Evolutionary conservation across 1,139 yeast species (phyloP).

Genomic region (Suhomyces wounanorum): DNA sequence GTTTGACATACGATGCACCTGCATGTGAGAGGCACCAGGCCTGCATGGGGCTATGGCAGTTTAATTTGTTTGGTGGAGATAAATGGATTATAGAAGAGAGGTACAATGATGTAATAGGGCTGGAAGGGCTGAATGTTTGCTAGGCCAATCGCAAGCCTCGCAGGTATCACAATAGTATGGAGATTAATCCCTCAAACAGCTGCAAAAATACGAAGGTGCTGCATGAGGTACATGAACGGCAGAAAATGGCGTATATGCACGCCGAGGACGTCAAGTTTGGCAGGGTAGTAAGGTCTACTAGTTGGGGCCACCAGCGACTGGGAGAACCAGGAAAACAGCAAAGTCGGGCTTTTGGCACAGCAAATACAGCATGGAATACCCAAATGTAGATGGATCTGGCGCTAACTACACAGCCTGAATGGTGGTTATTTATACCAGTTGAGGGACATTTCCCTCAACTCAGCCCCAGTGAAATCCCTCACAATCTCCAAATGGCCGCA

Average conservation of each 20-base stretch:
- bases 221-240: background rate
- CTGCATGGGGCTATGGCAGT: background rate
- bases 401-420: background rate
- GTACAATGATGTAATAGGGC: background rate
- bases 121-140: background rate
- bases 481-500: conserved; percentile 5
- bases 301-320: too few species aligned
- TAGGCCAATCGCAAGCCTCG: too few species aligned
- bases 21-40: background rate
- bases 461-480: conserved; percentile 7
- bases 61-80: too few species aligned
- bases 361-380: too few species aligned
- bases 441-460: conserved; percentile 2
- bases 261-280: background rate
- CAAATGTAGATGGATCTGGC: background rate
- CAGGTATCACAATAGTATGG: too few species aligned
- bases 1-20: background rate
- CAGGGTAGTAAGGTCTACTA: background rate
- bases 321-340: background rate
- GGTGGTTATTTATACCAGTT: background rate
- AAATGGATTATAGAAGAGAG: background rate
- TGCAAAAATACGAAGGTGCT: background rate
- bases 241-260: background rate
- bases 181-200: background rate
- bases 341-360: background rate